These are phyloP conservation scores for Amanita muscaria DNA, from an alignment of 768 basidiomycete genomes.

Conservation along the genomic window DNA sequence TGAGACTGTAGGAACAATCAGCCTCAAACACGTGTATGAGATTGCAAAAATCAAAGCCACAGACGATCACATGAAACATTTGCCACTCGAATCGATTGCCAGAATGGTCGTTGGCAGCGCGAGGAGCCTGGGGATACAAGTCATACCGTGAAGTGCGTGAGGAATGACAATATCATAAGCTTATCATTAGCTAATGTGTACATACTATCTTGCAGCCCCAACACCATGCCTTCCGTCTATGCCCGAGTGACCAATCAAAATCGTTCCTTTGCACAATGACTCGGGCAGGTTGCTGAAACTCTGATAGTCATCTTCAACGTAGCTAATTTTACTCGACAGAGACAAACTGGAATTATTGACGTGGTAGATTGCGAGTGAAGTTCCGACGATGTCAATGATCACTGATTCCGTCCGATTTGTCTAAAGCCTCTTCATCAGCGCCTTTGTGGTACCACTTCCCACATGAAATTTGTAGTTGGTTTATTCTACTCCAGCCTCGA, in stretches of 20 bases:
- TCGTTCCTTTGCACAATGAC: not conserved
- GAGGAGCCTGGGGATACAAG: constrained; percentile 80
- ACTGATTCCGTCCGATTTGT: not conserved
- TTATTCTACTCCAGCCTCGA: too few relatives aligned
- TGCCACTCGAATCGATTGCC: constrained; percentile 81
- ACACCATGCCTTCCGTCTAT: not conserved
- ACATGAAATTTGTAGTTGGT: constrained; percentile 1
- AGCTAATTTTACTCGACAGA: constrained; percentile 2
- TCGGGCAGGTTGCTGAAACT: not conserved
- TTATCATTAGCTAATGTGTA: constrained; percentile 9
- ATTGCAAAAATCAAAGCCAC: constrained; percentile 94
- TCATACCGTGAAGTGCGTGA: constrained; percentile 54
- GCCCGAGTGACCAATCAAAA: not conserved
- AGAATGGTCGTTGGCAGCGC: constrained; percentile 86
- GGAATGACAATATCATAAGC: not conserved
- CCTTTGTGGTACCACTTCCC: not conserved
- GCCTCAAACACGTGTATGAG: constrained; percentile 96
- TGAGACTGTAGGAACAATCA: constrained; percentile 72
- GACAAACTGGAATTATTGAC: not conserved
- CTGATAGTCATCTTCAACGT: not conserved
- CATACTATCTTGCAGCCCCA: constrained; percentile 10
- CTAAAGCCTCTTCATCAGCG: not conserved
- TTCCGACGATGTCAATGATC: not conserved
- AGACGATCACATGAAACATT: constrained; percentile 83
- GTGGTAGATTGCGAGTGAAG: not conserved